phyloP scores from a whole-genome alignment of 2,329 filamentous ascomycete species.

The Arachnomyces sp. region DNA sequence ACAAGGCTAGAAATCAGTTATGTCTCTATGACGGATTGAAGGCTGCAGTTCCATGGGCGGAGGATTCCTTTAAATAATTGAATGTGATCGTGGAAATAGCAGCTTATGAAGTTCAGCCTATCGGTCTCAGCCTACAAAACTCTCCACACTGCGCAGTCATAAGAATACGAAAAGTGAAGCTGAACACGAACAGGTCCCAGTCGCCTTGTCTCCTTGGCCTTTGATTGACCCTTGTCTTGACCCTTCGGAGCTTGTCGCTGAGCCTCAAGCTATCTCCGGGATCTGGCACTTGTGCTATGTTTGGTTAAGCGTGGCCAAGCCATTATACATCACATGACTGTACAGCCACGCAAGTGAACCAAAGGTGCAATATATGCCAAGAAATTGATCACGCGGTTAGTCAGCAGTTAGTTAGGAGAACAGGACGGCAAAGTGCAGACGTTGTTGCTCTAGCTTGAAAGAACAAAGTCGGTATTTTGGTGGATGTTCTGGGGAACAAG shows the following conservation, averaged over 20 bases:
- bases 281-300: not conserved
- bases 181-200: not conserved
- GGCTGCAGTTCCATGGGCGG: too few relatives aligned
- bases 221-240: not conserved
- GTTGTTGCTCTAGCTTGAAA: too few relatives aligned
- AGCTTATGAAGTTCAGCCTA: not conserved
- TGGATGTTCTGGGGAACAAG: not conserved
- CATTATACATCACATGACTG: too few relatives aligned
- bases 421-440: too few relatives aligned
- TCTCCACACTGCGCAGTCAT: not conserved
- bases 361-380: too few relatives aligned
- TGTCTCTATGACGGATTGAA: too few relatives aligned
- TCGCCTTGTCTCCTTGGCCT: not conserved
- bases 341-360: too few relatives aligned
- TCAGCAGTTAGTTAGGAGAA: too few relatives aligned
- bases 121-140: not conserved
- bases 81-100: too few relatives aligned
- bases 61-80: too few relatives aligned
- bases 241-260: not conserved
- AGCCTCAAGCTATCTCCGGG: slow-evolving; percentile 1
- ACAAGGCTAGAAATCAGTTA: too few relatives aligned
- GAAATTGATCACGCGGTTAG: too few relatives aligned
- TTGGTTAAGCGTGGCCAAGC: not conserved
- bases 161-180: not conserved
- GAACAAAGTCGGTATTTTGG: not conserved